Conservation (phyloP, 768 basidiomycete genomes). For the Lactifluus pinguis region DNA sequence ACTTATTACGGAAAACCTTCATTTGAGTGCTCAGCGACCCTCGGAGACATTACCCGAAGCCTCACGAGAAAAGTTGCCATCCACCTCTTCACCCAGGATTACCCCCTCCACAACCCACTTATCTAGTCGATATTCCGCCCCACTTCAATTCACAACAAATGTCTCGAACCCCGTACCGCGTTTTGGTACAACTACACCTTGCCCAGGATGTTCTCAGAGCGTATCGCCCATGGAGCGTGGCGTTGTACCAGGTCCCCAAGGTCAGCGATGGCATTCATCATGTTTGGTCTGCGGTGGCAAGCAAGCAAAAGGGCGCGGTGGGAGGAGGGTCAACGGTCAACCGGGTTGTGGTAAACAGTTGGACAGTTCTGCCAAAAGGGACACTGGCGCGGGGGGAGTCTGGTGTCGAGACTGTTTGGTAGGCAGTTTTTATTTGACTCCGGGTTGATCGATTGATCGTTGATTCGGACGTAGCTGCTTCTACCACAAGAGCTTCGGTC, state of each 20-base stretch:
- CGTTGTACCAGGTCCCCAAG: slow-evolving; percentile 78
- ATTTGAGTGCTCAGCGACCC: slow-evolving; percentile 6
- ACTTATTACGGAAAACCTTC: neutral
- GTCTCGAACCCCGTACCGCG: slow-evolving; percentile 34
- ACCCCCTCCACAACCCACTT: slow-evolving; percentile 23
- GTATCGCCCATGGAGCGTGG: slow-evolving; percentile 82
- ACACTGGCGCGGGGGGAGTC: slow-evolving; percentile 49
- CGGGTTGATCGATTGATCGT: neutral
- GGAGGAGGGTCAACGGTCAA: slow-evolving; percentile 43
- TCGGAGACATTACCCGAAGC: slow-evolving; percentile 1
- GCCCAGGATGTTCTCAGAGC: slow-evolving; percentile 64
- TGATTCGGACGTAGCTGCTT: slow-evolving; percentile 37
- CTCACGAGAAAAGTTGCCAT: slow-evolving; percentile 14
- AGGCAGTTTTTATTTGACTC: slow-evolving; percentile 8
- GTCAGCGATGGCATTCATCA: slow-evolving; percentile 67
- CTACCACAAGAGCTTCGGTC: slow-evolving; percentile 42
- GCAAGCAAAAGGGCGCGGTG: slow-evolving; percentile 32
- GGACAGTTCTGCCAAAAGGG: slow-evolving; percentile 74
- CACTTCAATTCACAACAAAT: slow-evolving; percentile 31
- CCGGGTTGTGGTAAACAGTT: slow-evolving; percentile 78
- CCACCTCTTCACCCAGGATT: slow-evolving; percentile 20
- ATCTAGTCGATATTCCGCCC: slow-evolving; percentile 35
- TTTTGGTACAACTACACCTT: slow-evolving; percentile 51
- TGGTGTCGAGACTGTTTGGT: slow-evolving; percentile 86
- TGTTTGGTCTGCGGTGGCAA: slow-evolving; percentile 81